These are phyloP conservation scores for Teratosphaeria epicoccoides DNA, from an alignment of 2,329 filamentous ascomycete genomes.

Conservation along the genomic window DNA sequence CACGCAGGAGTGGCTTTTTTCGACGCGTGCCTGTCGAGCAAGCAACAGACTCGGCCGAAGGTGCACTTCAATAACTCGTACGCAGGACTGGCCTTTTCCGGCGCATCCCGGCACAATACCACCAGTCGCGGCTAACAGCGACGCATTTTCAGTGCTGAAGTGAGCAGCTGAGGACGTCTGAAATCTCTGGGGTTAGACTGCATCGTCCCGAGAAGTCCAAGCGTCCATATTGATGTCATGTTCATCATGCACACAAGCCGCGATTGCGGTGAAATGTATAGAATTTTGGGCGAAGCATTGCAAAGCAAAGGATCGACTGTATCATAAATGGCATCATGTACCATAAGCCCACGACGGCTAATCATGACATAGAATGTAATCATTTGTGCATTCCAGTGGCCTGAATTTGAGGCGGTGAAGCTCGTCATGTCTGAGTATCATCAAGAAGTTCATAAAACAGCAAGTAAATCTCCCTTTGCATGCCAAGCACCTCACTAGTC, in stretches of 20 bases:
- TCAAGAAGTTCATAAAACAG: slow-evolving; percentile 77
- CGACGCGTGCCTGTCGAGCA: not conserved
- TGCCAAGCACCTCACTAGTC: slow-evolving; percentile 77
- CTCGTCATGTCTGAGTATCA: not conserved
- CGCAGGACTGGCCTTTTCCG: not conserved
- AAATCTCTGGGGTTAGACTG: no score
- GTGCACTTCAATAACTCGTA: not conserved
- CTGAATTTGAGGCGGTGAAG: not conserved
- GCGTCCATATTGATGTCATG: no score
- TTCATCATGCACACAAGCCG: not conserved
- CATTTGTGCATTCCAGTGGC: no score
- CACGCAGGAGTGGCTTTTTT: not conserved
- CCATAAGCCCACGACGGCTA: not conserved
- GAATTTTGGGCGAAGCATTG: not conserved
- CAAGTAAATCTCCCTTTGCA: slow-evolving; percentile 94
- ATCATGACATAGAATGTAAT: no score
- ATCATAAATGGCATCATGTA: not conserved
- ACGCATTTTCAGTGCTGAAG: not conserved
- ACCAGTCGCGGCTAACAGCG: not conserved
- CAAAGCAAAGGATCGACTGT: not conserved
- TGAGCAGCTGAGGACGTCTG: not conserved
- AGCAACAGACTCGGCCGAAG: not conserved
- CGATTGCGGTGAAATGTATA: not conserved
- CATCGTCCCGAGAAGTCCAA: no score
- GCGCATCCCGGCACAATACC: not conserved